Evolutionary conservation across 2,329 filamentous ascomycete genomes (phyloP).

Genomic region (Aureobasidium sp.): DNA sequence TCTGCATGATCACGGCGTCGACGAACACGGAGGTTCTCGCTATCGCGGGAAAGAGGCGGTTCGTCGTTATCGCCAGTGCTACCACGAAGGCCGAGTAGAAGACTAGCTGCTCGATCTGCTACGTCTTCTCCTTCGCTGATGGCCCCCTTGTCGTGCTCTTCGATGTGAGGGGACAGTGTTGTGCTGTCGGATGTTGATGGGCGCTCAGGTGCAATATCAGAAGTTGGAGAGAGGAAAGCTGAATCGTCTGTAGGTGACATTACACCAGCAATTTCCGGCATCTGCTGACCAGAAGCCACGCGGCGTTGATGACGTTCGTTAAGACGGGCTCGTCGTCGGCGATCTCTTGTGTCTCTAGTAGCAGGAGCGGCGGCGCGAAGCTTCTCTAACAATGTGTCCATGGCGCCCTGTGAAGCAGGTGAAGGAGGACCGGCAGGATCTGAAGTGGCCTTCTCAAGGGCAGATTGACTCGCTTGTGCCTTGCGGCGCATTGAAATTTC

Average conservation of each 20-base stretch:
- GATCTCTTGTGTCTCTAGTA: conserved; percentile 79
- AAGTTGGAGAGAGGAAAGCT: conserved; percentile 24
- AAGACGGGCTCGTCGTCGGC: conserved; percentile 75
- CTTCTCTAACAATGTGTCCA: conserved; percentile 94
- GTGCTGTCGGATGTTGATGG: neutral
- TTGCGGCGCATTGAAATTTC: conserved; percentile 92
- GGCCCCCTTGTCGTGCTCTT: conserved; percentile 23
- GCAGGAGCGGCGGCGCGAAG: conserved; percentile 87
- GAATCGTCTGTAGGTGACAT: conserved; percentile 13
- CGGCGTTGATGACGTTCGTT: conserved; percentile 89
- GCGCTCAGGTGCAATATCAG: conserved; percentile 21
- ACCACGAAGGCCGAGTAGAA: conserved; percentile 75
- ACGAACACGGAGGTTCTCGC: conserved; percentile 47
- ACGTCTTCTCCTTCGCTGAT: conserved; percentile 59
- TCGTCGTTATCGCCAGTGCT: conserved; percentile 49
- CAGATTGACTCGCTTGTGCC: conserved; percentile 57
- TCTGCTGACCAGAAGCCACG: conserved; percentile 79
- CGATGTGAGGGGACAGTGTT: neutral
- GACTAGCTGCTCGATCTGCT: conserved; percentile 72
- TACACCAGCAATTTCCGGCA: conserved; percentile 54
- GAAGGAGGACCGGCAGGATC: conserved; percentile 35
- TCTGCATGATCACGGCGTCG: conserved; percentile 68
- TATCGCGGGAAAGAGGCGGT: conserved; percentile 30
- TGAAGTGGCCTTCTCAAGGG: conserved; percentile 38
- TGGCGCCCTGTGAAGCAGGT: conserved; percentile 71